Conservation (phyloP, 2,329 filamentous ascomycete genomes). For the Xylariaceae sp. region DNA sequence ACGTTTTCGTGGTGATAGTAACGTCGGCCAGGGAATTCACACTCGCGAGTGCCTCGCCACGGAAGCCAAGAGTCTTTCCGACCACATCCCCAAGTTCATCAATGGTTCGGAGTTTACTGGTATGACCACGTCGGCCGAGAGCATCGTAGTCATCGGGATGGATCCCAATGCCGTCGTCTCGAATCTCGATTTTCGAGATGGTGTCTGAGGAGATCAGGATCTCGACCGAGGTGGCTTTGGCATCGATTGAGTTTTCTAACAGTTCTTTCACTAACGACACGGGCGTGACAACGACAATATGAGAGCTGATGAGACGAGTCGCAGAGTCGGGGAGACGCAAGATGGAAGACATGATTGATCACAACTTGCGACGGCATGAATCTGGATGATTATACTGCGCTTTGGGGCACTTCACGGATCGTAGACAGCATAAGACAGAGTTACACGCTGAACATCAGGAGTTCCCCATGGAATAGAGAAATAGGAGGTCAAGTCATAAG, state of each 20-base stretch:
- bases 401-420: neutral
- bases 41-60: conserved; percentile 67
- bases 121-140: conserved; percentile 63
- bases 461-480: no score
- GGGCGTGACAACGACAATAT: conserved; percentile 55
- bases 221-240: conserved; percentile 60
- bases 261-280: conserved; percentile 67
- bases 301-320: conserved; percentile 54
- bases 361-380: neutral
- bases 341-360: conserved; percentile 34
- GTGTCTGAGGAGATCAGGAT: conserved; percentile 61
- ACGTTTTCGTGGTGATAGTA: conserved; percentile 57
- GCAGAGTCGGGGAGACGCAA: conserved; percentile 43
- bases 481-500: neutral
- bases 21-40: conserved; percentile 56
- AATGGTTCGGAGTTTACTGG: conserved; percentile 65
- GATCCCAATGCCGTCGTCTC: conserved; percentile 71
- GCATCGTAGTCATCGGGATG: conserved; percentile 53
- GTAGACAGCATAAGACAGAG: no score
- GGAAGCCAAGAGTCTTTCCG: conserved; percentile 63
- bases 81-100: conserved; percentile 55
- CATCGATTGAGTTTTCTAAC: conserved; percentile 71
- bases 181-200: conserved; percentile 63
- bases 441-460: no score
- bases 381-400: neutral